Percentiles rank a stretch among this genome's conserved stretches.
Evolutionary conservation across 2,329 filamentous ascomycete genomes (phyloP).

Genomic region (Aspergillus japonicus): DNA sequence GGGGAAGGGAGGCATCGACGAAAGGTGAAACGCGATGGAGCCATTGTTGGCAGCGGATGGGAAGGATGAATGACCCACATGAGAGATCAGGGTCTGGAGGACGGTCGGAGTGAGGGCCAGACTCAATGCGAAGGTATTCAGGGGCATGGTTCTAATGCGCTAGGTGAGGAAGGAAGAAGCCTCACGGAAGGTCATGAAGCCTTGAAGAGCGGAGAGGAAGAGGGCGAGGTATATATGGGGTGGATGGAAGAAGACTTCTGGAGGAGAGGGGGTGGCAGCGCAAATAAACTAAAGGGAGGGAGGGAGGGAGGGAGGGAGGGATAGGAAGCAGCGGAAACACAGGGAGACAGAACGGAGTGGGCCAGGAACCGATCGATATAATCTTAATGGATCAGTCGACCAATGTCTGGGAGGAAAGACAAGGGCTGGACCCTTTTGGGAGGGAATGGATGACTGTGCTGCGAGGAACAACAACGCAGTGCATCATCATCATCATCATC

Average conservation of each 20-base stretch:
- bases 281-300: neutral
- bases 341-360: neutral
- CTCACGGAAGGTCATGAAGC: neutral
- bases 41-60: neutral
- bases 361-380: neutral
- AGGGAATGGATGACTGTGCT: neutral
- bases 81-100: slow-evolving; percentile 79
- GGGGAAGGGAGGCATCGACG: neutral
- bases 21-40: neutral
- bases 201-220: neutral
- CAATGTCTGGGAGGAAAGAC: neutral
- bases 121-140: slow-evolving; percentile 79
- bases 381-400: neutral
- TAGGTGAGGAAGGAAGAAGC: neutral
- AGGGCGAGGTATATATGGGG: too few relatives aligned
- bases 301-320: neutral
- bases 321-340: neutral
- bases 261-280: neutral
- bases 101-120: slow-evolving; percentile 85
- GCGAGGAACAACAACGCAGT: neutral
- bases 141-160: slow-evolving; percentile 48
- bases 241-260: neutral
- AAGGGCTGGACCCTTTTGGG: neutral
- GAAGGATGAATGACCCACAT: slow-evolving; percentile 58
- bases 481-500: neutral